These are phyloP conservation scores for Mycena haematopus DNA, from an alignment of 768 basidiomycete species.

Conservation along the genomic window DNA sequence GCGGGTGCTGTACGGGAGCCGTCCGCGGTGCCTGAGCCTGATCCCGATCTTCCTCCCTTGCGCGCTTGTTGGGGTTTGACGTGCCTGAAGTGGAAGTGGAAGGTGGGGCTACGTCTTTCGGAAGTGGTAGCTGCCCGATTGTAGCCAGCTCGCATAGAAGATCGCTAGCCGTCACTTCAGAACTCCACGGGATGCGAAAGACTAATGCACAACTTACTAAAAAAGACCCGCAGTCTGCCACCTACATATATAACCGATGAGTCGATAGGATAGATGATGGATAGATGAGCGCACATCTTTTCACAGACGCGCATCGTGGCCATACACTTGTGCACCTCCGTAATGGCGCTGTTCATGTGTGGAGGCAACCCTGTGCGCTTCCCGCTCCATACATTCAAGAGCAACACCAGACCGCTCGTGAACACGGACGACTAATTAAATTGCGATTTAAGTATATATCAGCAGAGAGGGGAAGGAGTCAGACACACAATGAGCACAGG, in stretches of 20 bases:
- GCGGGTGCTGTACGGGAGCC: neutral
- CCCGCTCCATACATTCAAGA: constrained; percentile 72
- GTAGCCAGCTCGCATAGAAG: constrained; percentile 22
- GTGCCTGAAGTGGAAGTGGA: neutral
- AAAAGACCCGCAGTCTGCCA: constrained; percentile 23
- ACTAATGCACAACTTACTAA: constrained; percentile 2
- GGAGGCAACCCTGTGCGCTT: constrained; percentile 53
- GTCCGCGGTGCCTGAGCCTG: neutral
- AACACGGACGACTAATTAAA: neutral
- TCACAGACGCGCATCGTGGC: constrained; percentile 51
- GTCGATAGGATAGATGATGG: neutral
- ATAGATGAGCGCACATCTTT: constrained; percentile 38
- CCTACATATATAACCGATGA: neutral
- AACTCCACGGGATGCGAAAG: too few relatives aligned
- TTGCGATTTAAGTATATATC: too few relatives aligned
- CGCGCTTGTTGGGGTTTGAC: neutral
- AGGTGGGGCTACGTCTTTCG: neutral
- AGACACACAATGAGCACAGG: constrained; percentile 30
- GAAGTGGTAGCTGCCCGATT: constrained; percentile 22
- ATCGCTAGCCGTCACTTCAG: constrained; percentile 8
- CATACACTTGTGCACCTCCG: constrained; percentile 66
- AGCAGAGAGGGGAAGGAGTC: too few relatives aligned
- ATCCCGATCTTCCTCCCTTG: neutral
- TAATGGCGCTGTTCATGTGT: constrained; percentile 58
- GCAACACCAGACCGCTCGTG: constrained; percentile 56